Evolutionary conservation across 2,329 filamentous ascomycete species (phyloP), one percentile per base, ranked within the genome.

Genomic region (Tricladium varicosporioides): DNA sequence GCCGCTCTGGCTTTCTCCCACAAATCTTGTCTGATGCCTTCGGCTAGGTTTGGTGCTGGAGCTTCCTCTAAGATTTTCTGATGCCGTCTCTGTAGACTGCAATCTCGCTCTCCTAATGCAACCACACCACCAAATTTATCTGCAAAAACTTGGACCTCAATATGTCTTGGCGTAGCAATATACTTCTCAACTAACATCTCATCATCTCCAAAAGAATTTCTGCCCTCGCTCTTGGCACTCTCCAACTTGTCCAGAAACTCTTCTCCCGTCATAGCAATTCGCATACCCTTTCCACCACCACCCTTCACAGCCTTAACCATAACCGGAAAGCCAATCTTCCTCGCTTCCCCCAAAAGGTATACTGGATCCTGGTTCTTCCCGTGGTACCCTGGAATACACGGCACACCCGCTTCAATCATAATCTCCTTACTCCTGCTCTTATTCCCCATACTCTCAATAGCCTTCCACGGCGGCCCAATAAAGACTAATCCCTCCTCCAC

Each of bases 331-430:
- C 78, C 78, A 63, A 88, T 78, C 62, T 89, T 84, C 65, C 82
- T 83, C 7, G 94, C 93, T 70, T 93, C 85, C 9, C 78, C 75
- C 54, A 91, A 70, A 22, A 87, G 72, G 63, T 83, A 73, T 54
- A 76, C 72, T 48, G 81, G 78, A 49, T 88, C 84, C 75, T 99
- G 94, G 52, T 96, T 90, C 1, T 80, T 68, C 15, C 94, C 94
- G 71, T 97, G 94, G 69, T 99, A 99, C 0, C 94, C 94, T 0
- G 94, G 94, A 49, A 99, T 94, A 68, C 94, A 97, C 4, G 92
- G 92, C 2, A 99, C 94, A 8, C 92, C 91, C n/a, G 94, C 93
- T 4, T 85, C 85, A 33, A 84, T 91, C 94, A 99, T 97, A 70
- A 99, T 97, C 71, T 96, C 89, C 74, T 99, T 99, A 52, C 90